Evolutionary conservation across 2,329 filamentous ascomycete genomes (phyloP).

Genomic region (Cladophialophora carrionii): DNA sequence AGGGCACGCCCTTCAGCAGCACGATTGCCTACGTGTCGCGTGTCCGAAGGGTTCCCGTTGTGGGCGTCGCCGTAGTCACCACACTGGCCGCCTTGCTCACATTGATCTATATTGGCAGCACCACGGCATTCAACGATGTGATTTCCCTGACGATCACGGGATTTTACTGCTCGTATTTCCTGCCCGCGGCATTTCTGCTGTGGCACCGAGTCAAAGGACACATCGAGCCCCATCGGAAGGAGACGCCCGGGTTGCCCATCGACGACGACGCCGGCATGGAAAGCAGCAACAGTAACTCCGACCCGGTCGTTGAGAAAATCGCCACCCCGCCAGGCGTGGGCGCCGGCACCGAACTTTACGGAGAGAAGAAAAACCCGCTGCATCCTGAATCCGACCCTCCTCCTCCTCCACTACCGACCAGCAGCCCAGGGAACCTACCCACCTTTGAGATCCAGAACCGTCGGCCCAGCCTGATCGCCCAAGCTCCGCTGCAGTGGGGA

Average conservation of each 20-base stretch:
- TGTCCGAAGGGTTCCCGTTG: constrained; percentile 30
- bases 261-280: constrained; percentile 31
- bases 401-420: not conserved
- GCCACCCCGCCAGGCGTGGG: constrained; percentile 31
- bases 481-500: constrained; percentile 55
- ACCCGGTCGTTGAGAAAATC: constrained; percentile 8
- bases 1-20: constrained; percentile 34
- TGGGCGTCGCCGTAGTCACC: constrained; percentile 29
- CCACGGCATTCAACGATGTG: constrained; percentile 40
- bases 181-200: constrained; percentile 42
- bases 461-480: constrained; percentile 32
- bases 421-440: not conserved
- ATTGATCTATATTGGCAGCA: constrained; percentile 40
- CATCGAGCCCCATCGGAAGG: constrained; percentile 44
- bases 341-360: constrained; percentile 29
- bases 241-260: constrained; percentile 27
- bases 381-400: not conserved
- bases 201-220: constrained; percentile 45
- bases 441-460: constrained; percentile 1
- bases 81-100: constrained; percentile 33
- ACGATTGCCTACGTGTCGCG: constrained; percentile 41
- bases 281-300: constrained; percentile 1
- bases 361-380: constrained; percentile 16
- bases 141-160: constrained; percentile 43
- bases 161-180: constrained; percentile 46